Evolutionary conservation across 75 land plant species (phyloP), one percentile per base, ranked within the genome.

Genomic region (Selaginella moellendorffii): DNA sequence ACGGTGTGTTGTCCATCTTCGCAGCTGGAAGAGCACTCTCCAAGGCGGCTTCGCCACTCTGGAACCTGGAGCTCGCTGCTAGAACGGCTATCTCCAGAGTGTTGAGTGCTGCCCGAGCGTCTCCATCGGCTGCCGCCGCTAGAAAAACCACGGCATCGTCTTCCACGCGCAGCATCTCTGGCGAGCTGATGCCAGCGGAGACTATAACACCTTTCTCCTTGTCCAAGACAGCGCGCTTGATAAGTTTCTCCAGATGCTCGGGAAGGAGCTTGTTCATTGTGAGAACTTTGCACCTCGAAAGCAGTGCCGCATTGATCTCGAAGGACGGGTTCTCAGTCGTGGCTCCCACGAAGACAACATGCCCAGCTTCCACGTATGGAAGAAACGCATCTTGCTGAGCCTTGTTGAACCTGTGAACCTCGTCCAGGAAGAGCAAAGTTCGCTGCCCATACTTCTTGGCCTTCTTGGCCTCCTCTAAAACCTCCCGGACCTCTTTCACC

Each of bases 321-420:
- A 91, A 91, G 0, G 93, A 87, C 0, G 97, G 97, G 52, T 91
- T 91, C 71, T 91, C 97, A 0, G 93, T 91, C 22, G 97, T 91
- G 24, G 97, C 97, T 8, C 90, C 92, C 21, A 91, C 65, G 30
- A 91, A 87, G 29, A 84, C 80, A 53, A 91, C 65, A 26, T 79
- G 76, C 8, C 97, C 97, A 65, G 86, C 88, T 56, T 91, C 97
- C 36, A 91, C 77, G 26, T 79, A 76, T 10, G 97, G 97, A 30
- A 91, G 75, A 29, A 91, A 81, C 0, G 88, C 81, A 70, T 91
- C 97, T 63, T 85, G 93, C 62, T 91, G 97, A 2, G 93, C 66
- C 51, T 80, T 80, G 68, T 83, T 85, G 66, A 91, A 91, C 52
- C 71, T 69, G 27, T 27, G 27, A 25, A 27, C 63, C 69, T 91